A percentile compares a stretch with the other conserved stretches of the same genome.
These are phyloP conservation scores for Alternaria arborescens DNA, from an alignment of 2,329 filamentous ascomycete species.

Conservation along the genomic window DNA sequence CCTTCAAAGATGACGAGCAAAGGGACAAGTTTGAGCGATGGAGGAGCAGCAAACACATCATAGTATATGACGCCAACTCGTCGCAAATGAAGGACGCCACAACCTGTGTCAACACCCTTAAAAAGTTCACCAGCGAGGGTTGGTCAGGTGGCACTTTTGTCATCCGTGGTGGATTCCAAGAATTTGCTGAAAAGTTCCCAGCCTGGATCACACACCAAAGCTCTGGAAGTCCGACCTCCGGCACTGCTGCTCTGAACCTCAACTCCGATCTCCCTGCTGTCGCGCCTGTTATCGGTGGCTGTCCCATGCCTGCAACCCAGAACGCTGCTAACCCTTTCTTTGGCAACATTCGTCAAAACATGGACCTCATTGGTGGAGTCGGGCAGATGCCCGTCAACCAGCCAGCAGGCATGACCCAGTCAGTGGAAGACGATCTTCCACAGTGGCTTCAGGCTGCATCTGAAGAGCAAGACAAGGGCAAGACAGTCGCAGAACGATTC, in stretches of 20 bases:
- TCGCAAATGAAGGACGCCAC: constrained; percentile 80
- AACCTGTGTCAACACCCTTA: constrained; percentile 84
- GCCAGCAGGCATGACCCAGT: constrained; percentile 61
- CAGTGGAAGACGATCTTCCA: constrained; percentile 67
- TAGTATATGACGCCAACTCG: constrained; percentile 87
- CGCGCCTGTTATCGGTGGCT: constrained; percentile 86
- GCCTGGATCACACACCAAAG: constrained; percentile 62
- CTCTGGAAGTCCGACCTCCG: constrained; percentile 35
- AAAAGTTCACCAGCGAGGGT: constrained; percentile 88
- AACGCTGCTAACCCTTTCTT: constrained; percentile 88
- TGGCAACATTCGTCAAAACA: constrained; percentile 93
- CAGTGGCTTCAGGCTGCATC: constrained; percentile 78
- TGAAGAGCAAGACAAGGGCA: constrained; percentile 75
- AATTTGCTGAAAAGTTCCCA: constrained; percentile 74
- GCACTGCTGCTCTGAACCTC: constrained; percentile 34
- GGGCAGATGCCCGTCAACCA: constrained; percentile 75
- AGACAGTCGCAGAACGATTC: constrained; percentile 82
- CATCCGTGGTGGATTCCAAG: constrained; percentile 80
- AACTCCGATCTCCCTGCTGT: constrained; percentile 58
- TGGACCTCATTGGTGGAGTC: constrained; percentile 92
- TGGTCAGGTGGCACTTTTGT: constrained; percentile 79
- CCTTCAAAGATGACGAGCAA: constrained; percentile 77
- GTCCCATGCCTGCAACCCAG: constrained; percentile 75
- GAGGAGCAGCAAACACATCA: constrained; percentile 75
- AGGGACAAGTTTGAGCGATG: constrained; percentile 78